Evolutionary conservation across 768 basidiomycete species (phyloP), one percentile per base, ranked within the genome.

Genomic region (Termitomyces sp.): DNA sequence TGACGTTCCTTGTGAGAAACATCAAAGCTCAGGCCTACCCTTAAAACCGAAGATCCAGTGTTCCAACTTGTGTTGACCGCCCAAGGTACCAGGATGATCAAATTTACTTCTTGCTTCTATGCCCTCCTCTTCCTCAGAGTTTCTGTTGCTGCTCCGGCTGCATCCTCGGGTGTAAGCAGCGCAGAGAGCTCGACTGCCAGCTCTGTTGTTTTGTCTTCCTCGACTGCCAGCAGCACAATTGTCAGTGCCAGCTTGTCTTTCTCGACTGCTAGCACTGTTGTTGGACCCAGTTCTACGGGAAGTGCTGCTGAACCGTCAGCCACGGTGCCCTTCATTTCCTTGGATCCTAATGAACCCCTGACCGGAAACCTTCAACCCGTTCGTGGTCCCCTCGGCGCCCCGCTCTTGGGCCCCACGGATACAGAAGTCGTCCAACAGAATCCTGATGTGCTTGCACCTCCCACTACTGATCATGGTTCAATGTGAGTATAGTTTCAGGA

Each of bases 321-420:
- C 5, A 82, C 83, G 9, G 75, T 77, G 16, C 73, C 77, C 21
- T 76, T 71, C 58, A 73, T 74, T 57, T 57, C 62, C 25, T 59
- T 69, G 38, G 69, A 81, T 57, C 79, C 83, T 27, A 84, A 84
- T 64, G 63, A 62, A 46, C 72, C 71, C 19, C 60, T 79, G 7
- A 60, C 62, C 25, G 66, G 61, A 0, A 41, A 57, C 48, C 72
- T 68, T 32, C 60, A 75, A 48, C 70, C 79, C 27, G 67, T 74
- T 34, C 70, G 78, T 37, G 78, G 74, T 11, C 58, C 63, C 8
- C 68, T 75, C 14, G 80, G 80, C 12, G 76, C 76, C 1, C 52
- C 63, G 17, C 64, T 83, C 45, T 47, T 81, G 16, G 79, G 80
- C 7, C 79, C 79, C 9, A 64, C 66, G 25, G 74, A 82, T 63